Base-by-base conservation (phyloP, 768 basidiomycete species). In the Lenzites betulinus region DNA sequence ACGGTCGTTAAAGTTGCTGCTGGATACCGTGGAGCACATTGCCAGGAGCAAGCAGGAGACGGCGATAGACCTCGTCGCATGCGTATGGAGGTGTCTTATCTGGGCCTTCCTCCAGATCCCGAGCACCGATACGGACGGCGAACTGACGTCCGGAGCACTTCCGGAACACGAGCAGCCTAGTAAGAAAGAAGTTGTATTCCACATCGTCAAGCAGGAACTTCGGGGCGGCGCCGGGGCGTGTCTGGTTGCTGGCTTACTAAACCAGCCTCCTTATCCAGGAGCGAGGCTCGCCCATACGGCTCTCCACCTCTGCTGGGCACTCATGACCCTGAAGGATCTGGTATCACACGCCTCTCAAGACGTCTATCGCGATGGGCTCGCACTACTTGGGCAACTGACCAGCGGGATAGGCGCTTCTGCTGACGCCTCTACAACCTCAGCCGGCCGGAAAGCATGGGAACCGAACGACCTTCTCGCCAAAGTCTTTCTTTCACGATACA, bases 81-180 rank as follows among this genome's bases (percentile, higher is more conserved):
- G 76, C 36, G 70, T 81, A 22, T 88, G 85, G 85, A 76, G 74
- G 52, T 77, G 81, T 52, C 73, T 87, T 26, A 70, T 87, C 22
- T 87, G 86, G 85, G 78, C 80, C 1, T 85, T 81, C 59, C 71
- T 77, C 20, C 76, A 75, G 18, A 66, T 85, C 47, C 39, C 49
- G 7, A n/a, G 25, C 7, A 52, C 20, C 41, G 35, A 39, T 46
- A 38, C 25, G 35, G 12, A 13, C 20, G 26, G 1, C 49, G 22
- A 22, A 11, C 20, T 22, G 13, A 2, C 28, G 4, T 12, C 33
- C n/a, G 25, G 20, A 11, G 60, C 44, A n/a, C n/a, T n/a, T 36
- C 11, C 6, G 11, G 49, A 9, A 11, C 18, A n/a, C 1, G 22
- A 22, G 3, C 35, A 9, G 2, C 18, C 35, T 7, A 38, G 38